phyloP scores from a whole-genome alignment of 176 grass and related monocot genomes.

The Poa pratensis region DNA sequence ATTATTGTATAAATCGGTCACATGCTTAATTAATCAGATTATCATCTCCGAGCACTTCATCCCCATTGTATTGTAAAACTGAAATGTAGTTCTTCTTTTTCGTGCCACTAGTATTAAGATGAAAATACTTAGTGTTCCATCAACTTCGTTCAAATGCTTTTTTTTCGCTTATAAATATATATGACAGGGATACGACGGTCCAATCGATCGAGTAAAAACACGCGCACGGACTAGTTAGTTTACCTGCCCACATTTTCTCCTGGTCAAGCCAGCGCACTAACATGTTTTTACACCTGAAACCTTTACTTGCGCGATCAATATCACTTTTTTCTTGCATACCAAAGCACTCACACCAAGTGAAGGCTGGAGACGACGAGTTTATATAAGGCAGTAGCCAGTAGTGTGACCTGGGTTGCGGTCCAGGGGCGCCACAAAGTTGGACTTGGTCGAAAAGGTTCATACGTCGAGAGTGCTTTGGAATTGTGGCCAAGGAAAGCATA shows the following conservation, averaged over 20 bases:
- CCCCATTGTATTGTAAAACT: no score
- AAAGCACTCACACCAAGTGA: slow-evolving; percentile 43
- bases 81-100: no score
- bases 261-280: slow-evolving; percentile 30
- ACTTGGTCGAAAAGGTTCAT: slow-evolving; percentile 28
- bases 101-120: no score
- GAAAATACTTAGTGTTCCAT: no score
- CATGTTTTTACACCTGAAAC: background rate
- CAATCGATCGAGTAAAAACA: background rate
- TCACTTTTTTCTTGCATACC: slow-evolving; percentile 23
- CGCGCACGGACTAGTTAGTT: no score
- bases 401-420: slow-evolving; percentile 43
- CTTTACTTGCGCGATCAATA: background rate
- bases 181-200: no score
- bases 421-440: slow-evolving; percentile 61
- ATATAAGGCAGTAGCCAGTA: background rate
- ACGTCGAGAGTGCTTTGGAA: slow-evolving; percentile 38
- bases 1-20: no score
- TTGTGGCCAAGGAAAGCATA: slow-evolving; percentile 52
- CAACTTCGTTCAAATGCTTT: no score
- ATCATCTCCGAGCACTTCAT: no score
- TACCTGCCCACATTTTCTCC: no score
- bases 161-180: no score
- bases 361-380: slow-evolving; percentile 28
- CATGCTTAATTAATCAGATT: no score